Evolutionary conservation across 805 yeast genomes (phyloP).

Genomic region (Citeromyces nyonsensis): DNA sequence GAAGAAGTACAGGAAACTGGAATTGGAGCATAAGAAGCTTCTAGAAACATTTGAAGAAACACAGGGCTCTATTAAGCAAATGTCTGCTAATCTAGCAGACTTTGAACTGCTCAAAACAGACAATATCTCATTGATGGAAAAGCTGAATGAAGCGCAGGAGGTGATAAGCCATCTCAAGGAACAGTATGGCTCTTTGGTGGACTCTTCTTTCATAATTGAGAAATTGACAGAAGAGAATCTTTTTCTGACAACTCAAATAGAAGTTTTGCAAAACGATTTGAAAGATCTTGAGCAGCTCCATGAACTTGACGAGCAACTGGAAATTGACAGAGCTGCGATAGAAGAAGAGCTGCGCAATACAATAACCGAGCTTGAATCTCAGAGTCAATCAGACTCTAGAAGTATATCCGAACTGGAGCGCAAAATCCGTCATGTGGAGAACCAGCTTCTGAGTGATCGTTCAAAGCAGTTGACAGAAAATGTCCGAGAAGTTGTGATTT

Average conservation of each 20-base stretch:
- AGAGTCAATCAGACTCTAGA: slow-evolving; percentile 1
- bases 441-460: not conserved
- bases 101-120: not conserved
- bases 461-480: too few relatives aligned
- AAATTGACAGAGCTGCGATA: slow-evolving; percentile 22
- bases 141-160: slow-evolving; percentile 5
- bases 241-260: slow-evolving; percentile 17
- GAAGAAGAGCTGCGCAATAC: slow-evolving; percentile 26
- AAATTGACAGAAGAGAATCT: slow-evolving; percentile 18
- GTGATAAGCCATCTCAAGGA: slow-evolving; percentile 11
- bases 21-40: slow-evolving; percentile 7
- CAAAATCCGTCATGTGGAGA: too few relatives aligned
- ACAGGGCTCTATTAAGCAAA: slow-evolving; percentile 2
- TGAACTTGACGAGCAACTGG: slow-evolving; percentile 32
- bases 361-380: slow-evolving; percentile 9
- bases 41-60: slow-evolving; percentile 5
- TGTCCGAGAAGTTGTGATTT: too few relatives aligned
- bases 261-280: slow-evolving; percentile 18
- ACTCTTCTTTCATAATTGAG: slow-evolving; percentile 16
- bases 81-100: not conserved
- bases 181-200: slow-evolving; percentile 12
- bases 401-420: too few relatives aligned
- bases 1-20: slow-evolving; percentile 1
- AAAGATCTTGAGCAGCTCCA: slow-evolving; percentile 32
- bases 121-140: slow-evolving; percentile 4